phyloP scores from a whole-genome alignment of 257 asterid genomes.

The Jasminum sambac region DNA sequence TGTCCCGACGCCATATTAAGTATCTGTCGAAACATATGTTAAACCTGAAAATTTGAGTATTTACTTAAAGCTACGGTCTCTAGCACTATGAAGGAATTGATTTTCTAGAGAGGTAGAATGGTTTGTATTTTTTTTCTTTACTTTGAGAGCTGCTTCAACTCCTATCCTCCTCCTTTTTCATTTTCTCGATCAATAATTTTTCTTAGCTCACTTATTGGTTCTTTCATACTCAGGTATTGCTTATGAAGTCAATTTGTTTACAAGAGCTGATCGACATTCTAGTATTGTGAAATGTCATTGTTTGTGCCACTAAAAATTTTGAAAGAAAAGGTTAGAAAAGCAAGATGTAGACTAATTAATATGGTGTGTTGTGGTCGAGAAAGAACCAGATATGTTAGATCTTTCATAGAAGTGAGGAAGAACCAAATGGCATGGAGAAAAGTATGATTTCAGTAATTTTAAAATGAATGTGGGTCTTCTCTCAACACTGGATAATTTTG shows the following conservation, averaged over 20 bases:
- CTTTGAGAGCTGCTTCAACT: background rate
- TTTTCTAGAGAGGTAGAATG: background rate
- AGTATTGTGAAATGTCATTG: background rate
- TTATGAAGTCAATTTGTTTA: slow-evolving; percentile 2
- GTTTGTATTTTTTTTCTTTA: background rate
- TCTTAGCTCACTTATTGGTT: background rate
- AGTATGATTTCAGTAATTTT: too few species aligned
- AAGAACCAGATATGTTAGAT: too few species aligned
- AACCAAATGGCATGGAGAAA: background rate
- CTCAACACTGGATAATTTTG: background rate
- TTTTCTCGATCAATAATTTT: background rate
- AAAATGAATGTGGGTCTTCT: too few species aligned
- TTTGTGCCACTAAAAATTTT: background rate
- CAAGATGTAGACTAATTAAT: background rate
- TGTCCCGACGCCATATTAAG: too few species aligned
- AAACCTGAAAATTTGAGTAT: too few species aligned
- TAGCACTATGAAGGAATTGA: background rate
- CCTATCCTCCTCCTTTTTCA: background rate
- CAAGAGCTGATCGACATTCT: background rate
- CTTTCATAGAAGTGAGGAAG: background rate
- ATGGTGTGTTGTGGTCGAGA: background rate
- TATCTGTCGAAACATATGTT: background rate
- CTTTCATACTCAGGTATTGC: slow-evolving; percentile 2
- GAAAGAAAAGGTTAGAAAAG: background rate
- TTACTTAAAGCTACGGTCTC: too few species aligned